Percentiles rank a stretch among this genome's conserved stretches.
phyloP scores from a whole-genome alignment of 2,329 filamentous ascomycete genomes.

The Penicillium sp. region DNA sequence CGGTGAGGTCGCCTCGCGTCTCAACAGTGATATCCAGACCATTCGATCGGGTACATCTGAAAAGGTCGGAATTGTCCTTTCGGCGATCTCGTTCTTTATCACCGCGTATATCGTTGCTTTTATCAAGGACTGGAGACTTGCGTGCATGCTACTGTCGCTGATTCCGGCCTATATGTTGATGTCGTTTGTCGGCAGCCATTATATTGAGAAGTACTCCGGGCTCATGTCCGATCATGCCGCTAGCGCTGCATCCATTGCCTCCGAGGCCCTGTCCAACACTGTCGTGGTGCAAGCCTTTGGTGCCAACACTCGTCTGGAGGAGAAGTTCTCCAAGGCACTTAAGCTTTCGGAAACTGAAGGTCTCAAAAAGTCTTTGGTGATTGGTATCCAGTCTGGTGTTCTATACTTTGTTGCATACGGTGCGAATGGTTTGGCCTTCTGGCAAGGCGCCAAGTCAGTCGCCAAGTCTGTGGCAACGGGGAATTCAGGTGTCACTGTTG shows the following conservation, averaged over 20 bases:
- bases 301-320: slow-evolving; percentile 59
- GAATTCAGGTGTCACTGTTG: slow-evolving; percentile 30
- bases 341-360: slow-evolving; percentile 53
- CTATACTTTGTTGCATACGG: slow-evolving; percentile 69
- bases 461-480: slow-evolving; percentile 33
- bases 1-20: slow-evolving; percentile 63
- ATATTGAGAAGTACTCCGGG: slow-evolving; percentile 52
- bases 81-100: slow-evolving; percentile 65
- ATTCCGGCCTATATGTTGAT: slow-evolving; percentile 65
- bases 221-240: slow-evolving; percentile 56
- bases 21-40: slow-evolving; percentile 66
- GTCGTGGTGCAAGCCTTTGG: slow-evolving; percentile 65
- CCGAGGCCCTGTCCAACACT: slow-evolving; percentile 62
- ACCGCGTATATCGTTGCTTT: slow-evolving; percentile 69
- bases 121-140: slow-evolving; percentile 62
- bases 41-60: slow-evolving; percentile 70
- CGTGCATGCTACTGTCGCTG: slow-evolving; percentile 64
- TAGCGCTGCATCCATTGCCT: slow-evolving; percentile 63
- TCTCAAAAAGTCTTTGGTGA: slow-evolving; percentile 59
- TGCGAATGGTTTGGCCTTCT: slow-evolving; percentile 68
- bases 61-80: slow-evolving; percentile 67
- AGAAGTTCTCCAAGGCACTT: slow-evolving; percentile 58
- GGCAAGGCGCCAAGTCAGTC: slow-evolving; percentile 63
- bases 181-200: slow-evolving; percentile 57
- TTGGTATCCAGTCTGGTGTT: slow-evolving; percentile 60